Evolutionary conservation across 179 eudicot genomes (phyloP).

Genomic region (Corrigiola litoralis): DNA sequence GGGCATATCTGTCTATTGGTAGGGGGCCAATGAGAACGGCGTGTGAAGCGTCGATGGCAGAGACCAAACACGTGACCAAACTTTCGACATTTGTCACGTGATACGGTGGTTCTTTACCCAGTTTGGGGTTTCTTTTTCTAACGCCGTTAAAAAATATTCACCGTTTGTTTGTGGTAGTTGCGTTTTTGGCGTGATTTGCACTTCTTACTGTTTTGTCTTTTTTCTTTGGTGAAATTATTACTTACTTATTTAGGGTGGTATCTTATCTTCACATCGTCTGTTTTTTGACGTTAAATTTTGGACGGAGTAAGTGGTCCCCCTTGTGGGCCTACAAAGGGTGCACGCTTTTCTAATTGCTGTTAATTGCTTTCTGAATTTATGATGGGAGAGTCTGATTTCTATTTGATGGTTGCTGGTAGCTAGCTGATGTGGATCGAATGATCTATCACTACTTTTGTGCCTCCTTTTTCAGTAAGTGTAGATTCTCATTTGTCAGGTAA

Average conservation of each 20-base stretch:
- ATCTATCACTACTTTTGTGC: not conserved
- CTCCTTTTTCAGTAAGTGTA: not conserved
- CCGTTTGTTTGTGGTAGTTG: constrained; percentile 9
- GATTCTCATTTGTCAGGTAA: not conserved
- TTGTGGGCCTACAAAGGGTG: not conserved
- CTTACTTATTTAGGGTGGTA: too few relatives aligned
- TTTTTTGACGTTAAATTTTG: not conserved
- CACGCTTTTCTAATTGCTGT: constrained; percentile 14
- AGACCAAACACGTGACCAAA: constrained; percentile 34
- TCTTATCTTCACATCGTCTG: not conserved
- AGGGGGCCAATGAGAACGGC: constrained; percentile 14
- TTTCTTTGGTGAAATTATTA: too few relatives aligned
- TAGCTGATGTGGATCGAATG: constrained; percentile 6
- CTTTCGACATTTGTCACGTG: constrained; percentile 25
- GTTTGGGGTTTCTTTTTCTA: not conserved
- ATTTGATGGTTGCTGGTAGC: constrained; percentile 1
- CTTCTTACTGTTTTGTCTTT: not conserved
- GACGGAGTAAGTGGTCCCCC: constrained; percentile 27
- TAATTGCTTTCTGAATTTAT: not conserved
- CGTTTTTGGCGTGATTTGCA: constrained; percentile 6
- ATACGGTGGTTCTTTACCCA: not conserved
- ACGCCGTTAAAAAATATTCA: constrained; percentile 13
- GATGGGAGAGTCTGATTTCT: not conserved
- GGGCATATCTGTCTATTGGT: not conserved
- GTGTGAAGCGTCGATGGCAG: constrained; percentile 22